These are phyloP conservation scores for Zostera marina DNA, from an alignment of 116 monocot species.

Conservation along the genomic window DNA sequence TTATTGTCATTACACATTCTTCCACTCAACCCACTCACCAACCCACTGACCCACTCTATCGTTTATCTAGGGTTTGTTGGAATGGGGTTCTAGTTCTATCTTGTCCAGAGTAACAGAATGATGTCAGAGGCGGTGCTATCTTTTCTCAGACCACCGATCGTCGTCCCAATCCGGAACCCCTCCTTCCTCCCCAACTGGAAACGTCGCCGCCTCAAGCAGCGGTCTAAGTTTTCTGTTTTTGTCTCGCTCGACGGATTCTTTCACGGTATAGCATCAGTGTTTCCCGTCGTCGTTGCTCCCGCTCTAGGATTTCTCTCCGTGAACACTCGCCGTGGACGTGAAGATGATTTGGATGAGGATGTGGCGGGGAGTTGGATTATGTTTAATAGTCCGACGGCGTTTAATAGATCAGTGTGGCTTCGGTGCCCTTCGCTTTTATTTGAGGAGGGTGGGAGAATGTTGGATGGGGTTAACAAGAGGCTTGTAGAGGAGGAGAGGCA, in stretches of 20 bases:
- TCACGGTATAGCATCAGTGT: background rate
- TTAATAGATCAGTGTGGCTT: slow-evolving; percentile 67
- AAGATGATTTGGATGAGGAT: background rate
- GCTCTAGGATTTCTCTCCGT: background rate
- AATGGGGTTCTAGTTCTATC: too few species aligned
- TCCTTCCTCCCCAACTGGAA: background rate
- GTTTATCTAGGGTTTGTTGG: too few species aligned
- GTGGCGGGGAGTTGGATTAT: slow-evolving; percentile 46
- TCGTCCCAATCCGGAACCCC: background rate
- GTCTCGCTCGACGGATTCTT: background rate
- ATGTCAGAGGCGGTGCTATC: too few species aligned
- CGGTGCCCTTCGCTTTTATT: slow-evolving; percentile 71
- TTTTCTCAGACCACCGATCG: background rate
- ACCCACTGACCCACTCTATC: too few species aligned
- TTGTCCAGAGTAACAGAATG: too few species aligned
- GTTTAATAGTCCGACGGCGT: slow-evolving; percentile 69
- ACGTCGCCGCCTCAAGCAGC: background rate
- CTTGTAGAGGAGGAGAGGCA: slow-evolving; percentile 43
- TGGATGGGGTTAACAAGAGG: slow-evolving; percentile 30
- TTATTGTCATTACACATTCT: too few species aligned
- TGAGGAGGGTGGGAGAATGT: slow-evolving; percentile 27
- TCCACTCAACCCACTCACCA: too few species aligned
- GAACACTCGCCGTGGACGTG: background rate
- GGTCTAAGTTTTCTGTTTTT: background rate
- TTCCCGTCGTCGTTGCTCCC: background rate